Evolutionary conservation across 352 stramenopile species (phyloP).

Genomic region (Globisporangium radiosum): DNA sequence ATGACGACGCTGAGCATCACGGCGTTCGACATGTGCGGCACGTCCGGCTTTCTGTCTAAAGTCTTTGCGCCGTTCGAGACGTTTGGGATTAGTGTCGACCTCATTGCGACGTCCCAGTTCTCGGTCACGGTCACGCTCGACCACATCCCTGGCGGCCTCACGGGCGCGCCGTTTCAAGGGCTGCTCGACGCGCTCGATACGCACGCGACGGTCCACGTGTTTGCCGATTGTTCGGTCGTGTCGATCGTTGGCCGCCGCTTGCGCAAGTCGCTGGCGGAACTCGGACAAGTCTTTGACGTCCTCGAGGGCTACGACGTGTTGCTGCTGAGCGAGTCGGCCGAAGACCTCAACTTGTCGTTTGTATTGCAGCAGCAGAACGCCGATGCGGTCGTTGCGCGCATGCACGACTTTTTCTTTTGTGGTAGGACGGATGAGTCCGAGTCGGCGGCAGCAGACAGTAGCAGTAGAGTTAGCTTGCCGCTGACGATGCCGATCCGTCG

Average conservation of each 20-base stretch:
- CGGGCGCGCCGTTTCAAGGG: constrained; percentile 58
- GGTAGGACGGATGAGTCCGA: neutral
- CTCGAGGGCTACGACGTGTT: constrained; percentile 82
- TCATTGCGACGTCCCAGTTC: constrained; percentile 87
- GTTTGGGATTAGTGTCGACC: constrained; percentile 82
- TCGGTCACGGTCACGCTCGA: constrained; percentile 85
- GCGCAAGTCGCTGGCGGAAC: constrained; percentile 72
- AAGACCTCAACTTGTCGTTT: constrained; percentile 89
- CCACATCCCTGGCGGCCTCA: constrained; percentile 75
- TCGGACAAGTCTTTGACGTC: constrained; percentile 81
- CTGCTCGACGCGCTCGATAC: constrained; percentile 59
- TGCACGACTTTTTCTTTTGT: constrained; percentile 76
- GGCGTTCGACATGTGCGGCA: constrained; percentile 82
- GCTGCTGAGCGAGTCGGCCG: constrained; percentile 78
- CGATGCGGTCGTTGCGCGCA: constrained; percentile 68
- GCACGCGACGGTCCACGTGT: constrained; percentile 73
- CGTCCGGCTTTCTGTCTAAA: constrained; percentile 80
- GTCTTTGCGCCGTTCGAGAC: constrained; percentile 82
- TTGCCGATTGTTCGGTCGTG: constrained; percentile 77
- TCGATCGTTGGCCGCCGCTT: constrained; percentile 81
- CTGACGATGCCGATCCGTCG: neutral
- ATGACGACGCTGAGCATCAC: constrained; percentile 88
- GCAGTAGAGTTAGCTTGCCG: neutral
- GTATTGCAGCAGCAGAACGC: constrained; percentile 77
- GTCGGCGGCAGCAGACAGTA: neutral